phyloP scores from a whole-genome alignment of 73 alveolate species.

The Paraurostyla sp. region DNA sequence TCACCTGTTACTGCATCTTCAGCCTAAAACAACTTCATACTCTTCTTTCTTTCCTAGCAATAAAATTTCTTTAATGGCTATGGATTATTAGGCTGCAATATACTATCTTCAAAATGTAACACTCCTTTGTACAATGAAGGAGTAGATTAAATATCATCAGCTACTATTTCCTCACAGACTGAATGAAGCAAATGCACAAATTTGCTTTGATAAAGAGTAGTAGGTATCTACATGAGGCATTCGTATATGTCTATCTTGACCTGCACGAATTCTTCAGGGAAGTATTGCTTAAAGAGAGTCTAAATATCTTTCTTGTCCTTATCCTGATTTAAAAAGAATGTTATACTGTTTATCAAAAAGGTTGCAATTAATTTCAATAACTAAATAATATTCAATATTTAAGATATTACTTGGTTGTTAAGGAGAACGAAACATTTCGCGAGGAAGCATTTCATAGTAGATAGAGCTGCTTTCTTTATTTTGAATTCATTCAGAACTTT shows the following conservation, averaged over 20 bases:
- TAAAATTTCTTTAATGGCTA: neutral
- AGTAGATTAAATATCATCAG: conserved; percentile 28
- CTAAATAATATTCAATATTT: neutral
- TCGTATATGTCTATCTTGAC: conserved; percentile 64
- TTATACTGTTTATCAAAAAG: conserved; percentile 45
- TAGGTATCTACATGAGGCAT: conserved; percentile 63
- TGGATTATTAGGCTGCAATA: neutral
- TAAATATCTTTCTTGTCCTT: conserved; percentile 66
- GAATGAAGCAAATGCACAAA: conserved; percentile 70
- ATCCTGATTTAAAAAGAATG: conserved; percentile 53
- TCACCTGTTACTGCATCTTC: neutral
- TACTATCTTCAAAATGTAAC: conserved; percentile 21
- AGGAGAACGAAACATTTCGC: conserved; percentile 61
- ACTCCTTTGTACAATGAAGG: neutral
- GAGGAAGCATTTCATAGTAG: conserved; percentile 63
- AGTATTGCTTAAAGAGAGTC: neutral
- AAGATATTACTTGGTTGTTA: neutral
- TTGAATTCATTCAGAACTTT: conserved; percentile 68
- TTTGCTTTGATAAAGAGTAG: conserved; percentile 60
- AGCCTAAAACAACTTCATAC: neutral
- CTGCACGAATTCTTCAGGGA: conserved; percentile 44
- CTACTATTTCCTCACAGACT: conserved; percentile 67
- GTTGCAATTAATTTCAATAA: conserved; percentile 57
- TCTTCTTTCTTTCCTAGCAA: neutral
- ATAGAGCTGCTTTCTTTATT: conserved; percentile 69